These are phyloP conservation scores for Psophocarpus tetragonolobus DNA, from an alignment of 306 rosid species.

Conservation along the genomic window DNA sequence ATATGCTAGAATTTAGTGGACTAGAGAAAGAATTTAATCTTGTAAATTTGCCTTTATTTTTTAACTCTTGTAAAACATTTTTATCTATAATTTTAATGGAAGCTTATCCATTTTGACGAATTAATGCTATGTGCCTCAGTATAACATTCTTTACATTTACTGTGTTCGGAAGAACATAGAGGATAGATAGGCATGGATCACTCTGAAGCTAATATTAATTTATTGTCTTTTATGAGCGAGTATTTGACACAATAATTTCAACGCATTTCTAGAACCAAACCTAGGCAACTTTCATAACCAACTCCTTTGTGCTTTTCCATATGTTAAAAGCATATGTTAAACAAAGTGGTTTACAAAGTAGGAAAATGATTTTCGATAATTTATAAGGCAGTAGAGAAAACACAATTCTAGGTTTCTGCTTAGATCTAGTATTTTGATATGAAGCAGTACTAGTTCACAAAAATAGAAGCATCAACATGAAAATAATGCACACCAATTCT, in stretches of 20 bases:
- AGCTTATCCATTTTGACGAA: not conserved
- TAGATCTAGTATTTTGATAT: not conserved
- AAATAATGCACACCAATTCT: not conserved
- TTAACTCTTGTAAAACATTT: not conserved
- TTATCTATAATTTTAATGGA: conserved; percentile 10
- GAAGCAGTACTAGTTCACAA: not conserved
- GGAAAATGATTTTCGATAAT: not conserved
- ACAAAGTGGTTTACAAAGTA: not conserved
- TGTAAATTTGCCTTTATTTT: conserved; percentile 8
- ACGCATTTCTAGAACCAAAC: no score
- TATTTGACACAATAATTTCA: no score
- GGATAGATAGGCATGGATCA: no score
- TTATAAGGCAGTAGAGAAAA: not conserved
- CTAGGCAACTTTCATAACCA: not conserved
- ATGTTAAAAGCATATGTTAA: no score
- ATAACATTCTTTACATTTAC: no score
- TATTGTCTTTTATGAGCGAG: no score
- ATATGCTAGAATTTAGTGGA: not conserved
- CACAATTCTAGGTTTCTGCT: not conserved
- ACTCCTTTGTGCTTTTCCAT: not conserved
- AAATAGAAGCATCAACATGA: not conserved
- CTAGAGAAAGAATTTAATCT: not conserved
- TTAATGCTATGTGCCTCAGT: no score
- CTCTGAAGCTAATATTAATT: no score
- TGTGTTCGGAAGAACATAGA: no score